phyloP scores from a whole-genome alignment of 2,329 filamentous ascomycete genomes.

The Fulvia fulva region DNA sequence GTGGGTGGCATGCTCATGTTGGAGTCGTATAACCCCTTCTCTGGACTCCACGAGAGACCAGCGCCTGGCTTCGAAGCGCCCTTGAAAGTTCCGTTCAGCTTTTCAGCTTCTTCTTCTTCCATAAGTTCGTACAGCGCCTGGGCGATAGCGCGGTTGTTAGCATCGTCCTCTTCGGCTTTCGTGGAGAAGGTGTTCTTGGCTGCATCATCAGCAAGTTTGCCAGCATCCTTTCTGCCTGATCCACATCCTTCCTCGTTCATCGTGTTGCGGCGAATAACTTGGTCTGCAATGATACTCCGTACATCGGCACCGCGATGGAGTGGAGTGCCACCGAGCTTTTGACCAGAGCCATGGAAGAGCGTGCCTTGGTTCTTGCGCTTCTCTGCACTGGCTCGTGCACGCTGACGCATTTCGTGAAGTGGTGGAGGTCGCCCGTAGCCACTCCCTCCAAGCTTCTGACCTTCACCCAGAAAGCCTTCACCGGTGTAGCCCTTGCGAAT shows the following conservation, averaged over 20 bases:
- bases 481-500: slow-evolving; percentile 81
- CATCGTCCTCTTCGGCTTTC: slow-evolving; percentile 80
- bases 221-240: slow-evolving; percentile 62
- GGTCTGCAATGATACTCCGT: slow-evolving; percentile 66
- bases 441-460: slow-evolving; percentile 67
- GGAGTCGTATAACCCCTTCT: slow-evolving; percentile 34
- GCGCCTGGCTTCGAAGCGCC: slow-evolving; percentile 53
- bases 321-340: slow-evolving; percentile 64
- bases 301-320: slow-evolving; percentile 61
- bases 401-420: slow-evolving; percentile 66
- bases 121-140: slow-evolving; percentile 82
- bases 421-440: slow-evolving; percentile 53
- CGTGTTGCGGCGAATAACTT: slow-evolving; percentile 62
- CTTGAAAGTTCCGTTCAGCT: slow-evolving; percentile 51
- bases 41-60: slow-evolving; percentile 36
- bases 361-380: slow-evolving; percentile 51
- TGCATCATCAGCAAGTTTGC: slow-evolving; percentile 64
- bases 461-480: slow-evolving; percentile 77
- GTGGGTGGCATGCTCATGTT: slow-evolving; percentile 8
- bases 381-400: slow-evolving; percentile 67
- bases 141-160: slow-evolving; percentile 81
- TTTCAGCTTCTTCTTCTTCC: slow-evolving; percentile 65
- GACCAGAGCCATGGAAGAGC: slow-evolving; percentile 60
- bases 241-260: slow-evolving; percentile 67
- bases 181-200: slow-evolving; percentile 73